Evolutionary conservation across 768 basidiomycete genomes (phyloP).

Genomic region (Auricularia auricula-judae): DNA sequence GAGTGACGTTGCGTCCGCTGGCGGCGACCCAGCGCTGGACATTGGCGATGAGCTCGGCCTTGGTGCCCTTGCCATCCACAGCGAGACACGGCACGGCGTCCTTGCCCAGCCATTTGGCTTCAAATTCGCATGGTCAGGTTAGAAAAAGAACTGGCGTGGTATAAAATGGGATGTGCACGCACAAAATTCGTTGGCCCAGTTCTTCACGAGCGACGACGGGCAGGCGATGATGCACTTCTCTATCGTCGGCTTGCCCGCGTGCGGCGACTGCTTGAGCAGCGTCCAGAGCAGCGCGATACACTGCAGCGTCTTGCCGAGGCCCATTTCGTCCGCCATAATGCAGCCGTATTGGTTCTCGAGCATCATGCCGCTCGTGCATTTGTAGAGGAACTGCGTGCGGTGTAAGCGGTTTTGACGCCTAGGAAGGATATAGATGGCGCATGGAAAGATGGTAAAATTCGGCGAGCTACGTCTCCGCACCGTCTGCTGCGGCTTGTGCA

Average conservation of each 20-base stretch:
- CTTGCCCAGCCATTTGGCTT: constrained; percentile 93
- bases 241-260: constrained; percentile 73
- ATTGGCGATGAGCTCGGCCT: constrained; percentile 63
- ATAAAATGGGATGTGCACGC: constrained; percentile 11
- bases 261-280: constrained; percentile 87
- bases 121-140: background rate
- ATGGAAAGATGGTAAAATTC: too few relatives aligned
- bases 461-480: too few relatives aligned
- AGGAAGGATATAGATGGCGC: too few relatives aligned
- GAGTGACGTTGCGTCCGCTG: constrained; percentile 77
- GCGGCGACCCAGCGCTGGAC: constrained; percentile 88
- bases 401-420: constrained; percentile 1
- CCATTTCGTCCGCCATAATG: constrained; percentile 99
- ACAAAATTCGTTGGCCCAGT: constrained; percentile 98
- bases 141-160: too few relatives aligned
- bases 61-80: constrained; percentile 86
- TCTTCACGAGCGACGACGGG: constrained; percentile 91
- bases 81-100: constrained; percentile 74
- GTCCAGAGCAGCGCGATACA: constrained; percentile 96
- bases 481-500: too few relatives aligned
- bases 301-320: constrained; percentile 91
- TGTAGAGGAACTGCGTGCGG: constrained; percentile 72
- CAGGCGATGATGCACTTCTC: constrained; percentile 98
- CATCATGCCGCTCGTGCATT: constrained; percentile 87
- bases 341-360: constrained; percentile 77